Conservation (phyloP, 2,329 filamentous ascomycete species). For the Aspergillus neotritici region DNA sequence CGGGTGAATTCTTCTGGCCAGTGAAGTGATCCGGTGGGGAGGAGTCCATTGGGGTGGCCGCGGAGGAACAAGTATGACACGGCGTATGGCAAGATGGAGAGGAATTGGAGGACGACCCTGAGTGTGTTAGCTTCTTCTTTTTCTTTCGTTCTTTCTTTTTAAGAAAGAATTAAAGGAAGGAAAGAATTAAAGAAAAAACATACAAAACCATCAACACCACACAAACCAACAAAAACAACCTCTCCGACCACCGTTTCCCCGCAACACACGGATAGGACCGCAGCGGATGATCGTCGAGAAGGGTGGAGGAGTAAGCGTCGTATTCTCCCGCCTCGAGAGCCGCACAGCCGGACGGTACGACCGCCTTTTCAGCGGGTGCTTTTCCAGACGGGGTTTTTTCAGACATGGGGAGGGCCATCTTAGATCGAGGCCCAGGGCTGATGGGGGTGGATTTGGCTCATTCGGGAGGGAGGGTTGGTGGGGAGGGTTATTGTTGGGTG, state of each 20-base stretch:
- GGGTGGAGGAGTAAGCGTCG: conserved; percentile 12
- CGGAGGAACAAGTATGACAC: conserved; percentile 13
- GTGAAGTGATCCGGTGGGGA: conserved; percentile 5
- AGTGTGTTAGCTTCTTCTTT: not conserved
- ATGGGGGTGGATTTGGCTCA: too few relatives aligned
- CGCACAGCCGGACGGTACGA: too few relatives aligned
- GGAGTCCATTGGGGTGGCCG: conserved; percentile 1
- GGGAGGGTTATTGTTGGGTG: too few relatives aligned
- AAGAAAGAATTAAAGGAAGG: not conserved
- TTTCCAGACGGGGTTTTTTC: too few relatives aligned
- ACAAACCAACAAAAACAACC: conserved; percentile 17
- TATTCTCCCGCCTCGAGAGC: conserved; percentile 8
- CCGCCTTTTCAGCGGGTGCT: too few relatives aligned
- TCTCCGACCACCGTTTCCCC: conserved; percentile 18
- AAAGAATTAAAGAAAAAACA: not conserved
- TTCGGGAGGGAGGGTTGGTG: too few relatives aligned
- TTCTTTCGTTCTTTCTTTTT: not conserved
- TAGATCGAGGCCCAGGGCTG: too few relatives aligned
- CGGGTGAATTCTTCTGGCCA: conserved; percentile 12
- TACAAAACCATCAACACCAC: conserved; percentile 22
- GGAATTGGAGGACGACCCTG: conserved; percentile 18
- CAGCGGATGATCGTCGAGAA: conserved; percentile 32
- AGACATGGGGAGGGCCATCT: too few relatives aligned
- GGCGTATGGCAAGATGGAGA: conserved; percentile 16
- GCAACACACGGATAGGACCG: conserved; percentile 25